phyloP scores from a whole-genome alignment of 495 filamentous ascomycete species.

The Mycothermus thermophilus region DNA sequence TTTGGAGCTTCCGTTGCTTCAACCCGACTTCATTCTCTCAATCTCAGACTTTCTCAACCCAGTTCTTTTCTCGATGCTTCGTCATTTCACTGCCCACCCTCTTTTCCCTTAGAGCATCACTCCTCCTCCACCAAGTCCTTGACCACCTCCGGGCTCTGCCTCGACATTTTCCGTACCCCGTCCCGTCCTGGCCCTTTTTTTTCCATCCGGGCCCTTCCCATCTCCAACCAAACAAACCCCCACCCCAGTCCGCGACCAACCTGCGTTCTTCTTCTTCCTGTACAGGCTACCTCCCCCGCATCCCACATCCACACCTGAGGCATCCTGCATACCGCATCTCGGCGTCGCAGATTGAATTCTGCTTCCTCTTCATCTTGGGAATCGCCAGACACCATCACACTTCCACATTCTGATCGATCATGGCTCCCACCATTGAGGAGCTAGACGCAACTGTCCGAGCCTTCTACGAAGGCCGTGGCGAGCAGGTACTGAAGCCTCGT shows the following conservation, averaged over 20 bases:
- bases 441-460: conserved; percentile 88
- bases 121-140: too few relatives aligned
- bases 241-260: conserved; percentile 1
- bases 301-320: too few relatives aligned
- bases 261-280: conserved; percentile 3
- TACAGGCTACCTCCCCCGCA: background rate
- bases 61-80: conserved; percentile 22
- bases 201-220: background rate
- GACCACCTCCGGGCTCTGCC: conserved; percentile 6
- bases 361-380: too few relatives aligned
- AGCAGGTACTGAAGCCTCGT: too few relatives aligned
- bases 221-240: background rate
- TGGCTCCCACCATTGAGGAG: conserved; percentile 64
- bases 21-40: too few relatives aligned
- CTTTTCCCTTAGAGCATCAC: too few relatives aligned
- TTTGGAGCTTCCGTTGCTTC: conserved; percentile 25
- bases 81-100: conserved; percentile 14
- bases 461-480: conserved; percentile 93
- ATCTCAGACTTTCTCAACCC: too few relatives aligned
- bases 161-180: background rate
- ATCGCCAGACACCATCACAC: too few relatives aligned
- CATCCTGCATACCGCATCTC: too few relatives aligned
- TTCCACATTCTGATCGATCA: conserved; percentile 29
- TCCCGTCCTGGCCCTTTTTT: too few relatives aligned
- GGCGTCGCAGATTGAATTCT: too few relatives aligned